These are phyloP conservation scores for Clitoria ternatea DNA, from an alignment of 306 rosid species.

Conservation along the genomic window DNA sequence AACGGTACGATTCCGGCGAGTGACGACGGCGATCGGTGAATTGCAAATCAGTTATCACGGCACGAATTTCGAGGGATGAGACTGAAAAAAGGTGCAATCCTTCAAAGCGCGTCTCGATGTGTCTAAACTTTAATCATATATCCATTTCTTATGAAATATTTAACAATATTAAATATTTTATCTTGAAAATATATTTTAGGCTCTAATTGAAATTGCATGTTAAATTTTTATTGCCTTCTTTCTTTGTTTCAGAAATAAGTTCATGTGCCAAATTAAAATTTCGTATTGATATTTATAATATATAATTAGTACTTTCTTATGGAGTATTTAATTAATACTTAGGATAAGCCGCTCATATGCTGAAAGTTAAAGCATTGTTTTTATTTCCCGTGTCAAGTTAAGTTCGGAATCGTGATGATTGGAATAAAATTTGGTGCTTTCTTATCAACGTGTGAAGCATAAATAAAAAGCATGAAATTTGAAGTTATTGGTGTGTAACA, in stretches of 20 bases:
- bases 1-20: neutral
- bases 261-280: too few relatives aligned
- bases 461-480: neutral
- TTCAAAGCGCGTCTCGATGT: neutral
- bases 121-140: too few relatives aligned
- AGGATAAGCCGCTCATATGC: too few relatives aligned
- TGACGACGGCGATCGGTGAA: conserved; percentile 15
- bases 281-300: too few relatives aligned
- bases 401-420: neutral
- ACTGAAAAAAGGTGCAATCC: neutral
- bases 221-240: too few relatives aligned
- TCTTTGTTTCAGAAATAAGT: too few relatives aligned
- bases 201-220: too few relatives aligned
- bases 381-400: too few relatives aligned
- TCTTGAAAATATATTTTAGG: too few relatives aligned
- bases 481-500: neutral
- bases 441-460: neutral
- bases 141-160: neutral
- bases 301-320: too few relatives aligned
- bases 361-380: too few relatives aligned
- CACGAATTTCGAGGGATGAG: neutral
- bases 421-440: neutral
- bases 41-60: neutral
- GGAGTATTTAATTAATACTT: too few relatives aligned
- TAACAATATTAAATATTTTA: neutral